A percentile compares a stretch with the other conserved stretches of the same genome.
Evolutionary conservation across 1,139 yeast genomes (phyloP).

Genomic region (Scheffersomyces titani): DNA sequence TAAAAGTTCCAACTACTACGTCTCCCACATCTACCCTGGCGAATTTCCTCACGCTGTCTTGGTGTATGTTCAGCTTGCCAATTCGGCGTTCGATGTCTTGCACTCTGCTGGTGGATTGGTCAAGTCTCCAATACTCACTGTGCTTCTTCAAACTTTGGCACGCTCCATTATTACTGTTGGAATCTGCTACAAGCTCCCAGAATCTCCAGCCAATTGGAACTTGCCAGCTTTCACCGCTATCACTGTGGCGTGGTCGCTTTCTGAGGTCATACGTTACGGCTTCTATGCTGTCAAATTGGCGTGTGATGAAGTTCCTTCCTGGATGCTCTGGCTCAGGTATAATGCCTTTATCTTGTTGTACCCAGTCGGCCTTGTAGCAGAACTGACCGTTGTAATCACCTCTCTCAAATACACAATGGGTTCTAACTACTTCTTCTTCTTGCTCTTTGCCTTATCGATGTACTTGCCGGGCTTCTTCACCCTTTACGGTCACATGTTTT

Average conservation of each 20-base stretch:
- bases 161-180: conserved; percentile 34
- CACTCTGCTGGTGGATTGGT: conserved; percentile 31
- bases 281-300: conserved; percentile 24
- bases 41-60: conserved; percentile 33
- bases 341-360: conserved; percentile 34
- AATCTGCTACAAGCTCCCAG: conserved; percentile 30
- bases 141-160: conserved; percentile 35
- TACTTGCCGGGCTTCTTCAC: conserved; percentile 37
- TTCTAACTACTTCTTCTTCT: conserved; percentile 20
- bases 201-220: conserved; percentile 33
- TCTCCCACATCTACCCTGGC: conserved; percentile 8
- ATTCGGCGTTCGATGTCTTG: conserved; percentile 29
- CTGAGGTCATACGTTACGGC: conserved; percentile 35
- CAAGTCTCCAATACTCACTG: conserved; percentile 29
- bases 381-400: conserved; percentile 30
- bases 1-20: conserved; percentile 9
- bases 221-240: conserved; percentile 25
- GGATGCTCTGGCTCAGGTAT: conserved; percentile 34
- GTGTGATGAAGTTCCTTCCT: conserved; percentile 16
- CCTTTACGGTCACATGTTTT: conserved; percentile 35
- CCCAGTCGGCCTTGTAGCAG: conserved; percentile 36
- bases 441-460: conserved; percentile 26
- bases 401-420: conserved; percentile 19
- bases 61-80: conserved; percentile 28
- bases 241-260: conserved; percentile 34